These are phyloP conservation scores for Aureobasidium pullulans DNA, from an alignment of 2,329 filamentous ascomycete species.

Conservation along the genomic window DNA sequence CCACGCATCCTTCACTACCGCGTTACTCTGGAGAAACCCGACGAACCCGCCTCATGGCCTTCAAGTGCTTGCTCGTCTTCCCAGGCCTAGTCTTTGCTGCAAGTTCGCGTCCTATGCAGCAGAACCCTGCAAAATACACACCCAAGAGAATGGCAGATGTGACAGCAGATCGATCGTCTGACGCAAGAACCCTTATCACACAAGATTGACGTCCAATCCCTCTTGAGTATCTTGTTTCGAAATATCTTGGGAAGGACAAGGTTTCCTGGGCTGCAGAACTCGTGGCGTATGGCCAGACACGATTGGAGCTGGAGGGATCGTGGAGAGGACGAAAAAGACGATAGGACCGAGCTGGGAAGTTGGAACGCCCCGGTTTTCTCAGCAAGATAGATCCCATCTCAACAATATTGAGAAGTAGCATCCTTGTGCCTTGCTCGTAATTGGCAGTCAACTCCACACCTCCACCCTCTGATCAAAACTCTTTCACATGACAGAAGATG, in stretches of 20 bases:
- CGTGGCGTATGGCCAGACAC: neutral
- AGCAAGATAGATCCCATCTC: neutral
- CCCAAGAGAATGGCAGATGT: neutral
- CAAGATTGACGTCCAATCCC: neutral
- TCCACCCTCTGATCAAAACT: neutral
- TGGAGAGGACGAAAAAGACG: too few species aligned
- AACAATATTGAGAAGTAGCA: neutral
- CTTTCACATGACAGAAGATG: neutral
- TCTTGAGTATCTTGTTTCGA: neutral
- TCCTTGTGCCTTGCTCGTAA: neutral
- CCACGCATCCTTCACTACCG: neutral
- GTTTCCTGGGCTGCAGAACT: neutral
- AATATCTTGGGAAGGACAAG: neutral
- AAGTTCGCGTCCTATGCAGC: neutral
- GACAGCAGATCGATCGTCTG: constrained; percentile 3
- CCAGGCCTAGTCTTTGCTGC: neutral
- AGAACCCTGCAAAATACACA: neutral
- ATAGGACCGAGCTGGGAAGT: neutral
- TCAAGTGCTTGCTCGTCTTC: neutral
- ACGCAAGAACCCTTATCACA: neutral
- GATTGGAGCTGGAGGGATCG: neutral
- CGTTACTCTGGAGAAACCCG: too few species aligned
- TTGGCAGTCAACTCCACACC: neutral
- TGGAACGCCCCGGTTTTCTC: neutral
- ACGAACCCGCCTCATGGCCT: neutral